These are phyloP conservation scores for Triticum turgidum DNA, from an alignment of 176 grass and related monocot species.

Conservation along the genomic window DNA sequence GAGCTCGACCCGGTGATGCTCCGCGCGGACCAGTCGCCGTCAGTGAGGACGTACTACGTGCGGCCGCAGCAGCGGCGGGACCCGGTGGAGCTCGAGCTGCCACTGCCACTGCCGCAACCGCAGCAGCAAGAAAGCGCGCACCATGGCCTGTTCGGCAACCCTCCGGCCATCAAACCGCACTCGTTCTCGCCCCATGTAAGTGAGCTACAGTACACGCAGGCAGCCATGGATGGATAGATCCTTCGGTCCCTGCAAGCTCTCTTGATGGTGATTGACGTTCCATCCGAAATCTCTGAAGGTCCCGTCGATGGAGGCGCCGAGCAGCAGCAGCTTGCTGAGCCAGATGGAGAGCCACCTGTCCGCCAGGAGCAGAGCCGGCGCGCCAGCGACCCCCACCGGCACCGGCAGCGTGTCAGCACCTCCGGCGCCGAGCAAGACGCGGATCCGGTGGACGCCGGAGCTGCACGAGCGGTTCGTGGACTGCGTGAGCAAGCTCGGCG, in stretches of 20 bases:
- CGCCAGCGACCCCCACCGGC: background rate
- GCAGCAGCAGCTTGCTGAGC: slow-evolving; percentile 25
- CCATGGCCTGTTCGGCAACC: background rate
- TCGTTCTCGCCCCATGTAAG: no score
- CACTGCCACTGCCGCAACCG: slow-evolving; percentile 1
- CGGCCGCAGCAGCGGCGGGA: slow-evolving; percentile 11
- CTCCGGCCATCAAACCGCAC: no score
- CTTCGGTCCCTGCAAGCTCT: background rate
- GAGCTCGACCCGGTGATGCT: slow-evolving; percentile 13
- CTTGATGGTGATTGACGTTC: background rate
- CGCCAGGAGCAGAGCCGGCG: background rate
- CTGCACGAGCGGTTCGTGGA: slow-evolving; percentile 85
- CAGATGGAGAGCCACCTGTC: slow-evolving; percentile 34
- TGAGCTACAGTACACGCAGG: no score
- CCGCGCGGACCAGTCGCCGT: slow-evolving; percentile 12
- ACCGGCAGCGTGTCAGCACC: background rate
- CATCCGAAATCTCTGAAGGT: background rate
- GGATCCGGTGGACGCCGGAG: slow-evolving; percentile 90
- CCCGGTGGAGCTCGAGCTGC: slow-evolving; percentile 1
- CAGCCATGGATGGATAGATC: no score
- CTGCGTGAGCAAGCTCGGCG: slow-evolving; percentile 76
- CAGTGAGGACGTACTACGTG: slow-evolving; percentile 54
- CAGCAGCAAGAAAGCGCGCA: slow-evolving; percentile 3
- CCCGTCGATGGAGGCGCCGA: slow-evolving; percentile 18
- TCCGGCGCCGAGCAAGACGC: slow-evolving; percentile 56